Evolutionary conservation across 2,329 filamentous ascomycete genomes (phyloP).

Genomic region (Calonectria naviculata): DNA sequence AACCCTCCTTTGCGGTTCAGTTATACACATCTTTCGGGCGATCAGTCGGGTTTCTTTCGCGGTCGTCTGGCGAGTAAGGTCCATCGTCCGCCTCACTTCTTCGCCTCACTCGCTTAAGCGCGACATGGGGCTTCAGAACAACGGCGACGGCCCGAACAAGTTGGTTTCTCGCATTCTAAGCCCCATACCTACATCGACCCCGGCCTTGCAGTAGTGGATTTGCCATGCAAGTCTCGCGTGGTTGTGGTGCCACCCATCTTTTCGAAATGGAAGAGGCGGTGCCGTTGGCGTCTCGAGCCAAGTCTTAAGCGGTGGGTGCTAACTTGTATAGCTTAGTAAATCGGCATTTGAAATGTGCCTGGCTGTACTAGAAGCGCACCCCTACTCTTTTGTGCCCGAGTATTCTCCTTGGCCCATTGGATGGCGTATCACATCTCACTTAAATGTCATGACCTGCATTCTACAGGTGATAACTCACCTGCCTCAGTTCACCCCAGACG

Average conservation of each 20-base stretch:
- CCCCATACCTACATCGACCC: not conserved
- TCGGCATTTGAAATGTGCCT: not conserved
- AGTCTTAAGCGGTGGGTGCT: not conserved
- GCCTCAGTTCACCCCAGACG: not conserved
- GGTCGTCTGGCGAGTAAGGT: not conserved
- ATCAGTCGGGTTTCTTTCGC: not conserved
- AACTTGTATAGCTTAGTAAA: not conserved
- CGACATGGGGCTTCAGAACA: not conserved
- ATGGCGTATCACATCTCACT: not conserved
- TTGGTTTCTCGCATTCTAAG: not conserved
- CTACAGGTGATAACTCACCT: not conserved
- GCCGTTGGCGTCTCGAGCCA: not conserved
- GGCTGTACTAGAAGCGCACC: not conserved
- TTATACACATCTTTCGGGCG: not conserved
- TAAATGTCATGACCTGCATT: not conserved
- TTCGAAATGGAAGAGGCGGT: not conserved
- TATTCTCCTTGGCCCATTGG: not conserved
- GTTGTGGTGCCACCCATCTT: not conserved
- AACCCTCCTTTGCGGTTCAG: not conserved
- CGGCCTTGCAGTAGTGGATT: not conserved
- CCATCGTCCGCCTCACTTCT: conserved; percentile 12
- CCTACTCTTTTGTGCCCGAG: not conserved
- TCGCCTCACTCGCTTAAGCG: not conserved
- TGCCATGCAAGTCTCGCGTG: not conserved
- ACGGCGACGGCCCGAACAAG: not conserved